Evolutionary conservation across 2,329 filamentous ascomycete genomes (phyloP).

Genomic region (Aspergillus ibericus): DNA sequence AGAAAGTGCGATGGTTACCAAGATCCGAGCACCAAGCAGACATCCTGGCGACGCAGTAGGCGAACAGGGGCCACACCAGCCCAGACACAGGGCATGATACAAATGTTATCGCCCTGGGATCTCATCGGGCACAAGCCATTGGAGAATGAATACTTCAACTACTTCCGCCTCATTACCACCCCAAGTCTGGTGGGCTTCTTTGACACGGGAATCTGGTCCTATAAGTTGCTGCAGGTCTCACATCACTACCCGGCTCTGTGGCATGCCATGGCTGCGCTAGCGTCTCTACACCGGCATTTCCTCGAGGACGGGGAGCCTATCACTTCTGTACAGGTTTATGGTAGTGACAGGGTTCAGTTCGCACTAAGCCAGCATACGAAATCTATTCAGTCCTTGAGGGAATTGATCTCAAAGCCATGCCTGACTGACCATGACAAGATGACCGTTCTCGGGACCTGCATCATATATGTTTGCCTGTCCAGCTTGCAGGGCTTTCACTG

Average conservation of each 20-base stretch:
- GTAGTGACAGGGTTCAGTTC: background rate
- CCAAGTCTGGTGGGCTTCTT: background rate
- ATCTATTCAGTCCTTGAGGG: background rate
- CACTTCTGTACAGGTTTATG: background rate
- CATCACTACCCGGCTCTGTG: constrained; percentile 2
- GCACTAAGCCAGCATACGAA: background rate
- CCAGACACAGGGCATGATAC: background rate
- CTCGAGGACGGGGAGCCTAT: background rate
- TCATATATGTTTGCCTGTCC: background rate
- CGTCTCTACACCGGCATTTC: constrained; percentile 4
- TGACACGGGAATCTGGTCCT: background rate
- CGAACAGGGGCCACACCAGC: no score
- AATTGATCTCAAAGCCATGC: background rate
- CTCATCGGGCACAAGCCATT: background rate
- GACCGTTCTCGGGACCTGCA: background rate
- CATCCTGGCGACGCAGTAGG: no score
- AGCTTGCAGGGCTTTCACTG: background rate
- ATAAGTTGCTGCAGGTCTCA: background rate
- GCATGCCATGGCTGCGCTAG: constrained; percentile 2
- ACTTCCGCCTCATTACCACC: background rate
- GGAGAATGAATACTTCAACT: background rate
- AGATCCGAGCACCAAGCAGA: background rate
- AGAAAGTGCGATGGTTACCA: background rate
- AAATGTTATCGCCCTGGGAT: background rate
- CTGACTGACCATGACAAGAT: background rate